Conservation (phyloP, 2,329 filamentous ascomycete genomes). For the Trichophaea hybrida region DNA sequence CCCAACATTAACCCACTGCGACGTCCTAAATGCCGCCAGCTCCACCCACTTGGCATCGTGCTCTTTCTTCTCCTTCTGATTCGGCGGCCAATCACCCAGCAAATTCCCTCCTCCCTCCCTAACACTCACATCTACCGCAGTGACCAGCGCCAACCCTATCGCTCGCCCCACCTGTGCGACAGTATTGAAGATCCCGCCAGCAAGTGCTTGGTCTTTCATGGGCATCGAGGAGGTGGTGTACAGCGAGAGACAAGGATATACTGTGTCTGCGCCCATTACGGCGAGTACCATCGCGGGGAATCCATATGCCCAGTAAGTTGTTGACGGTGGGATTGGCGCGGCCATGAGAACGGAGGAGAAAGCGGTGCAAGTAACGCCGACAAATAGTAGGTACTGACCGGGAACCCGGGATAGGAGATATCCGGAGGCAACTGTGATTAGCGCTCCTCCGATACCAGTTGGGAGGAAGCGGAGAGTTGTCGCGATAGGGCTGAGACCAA, state of each 20-base stretch:
- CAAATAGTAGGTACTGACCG: constrained; percentile 43
- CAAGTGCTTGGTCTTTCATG: constrained; percentile 49
- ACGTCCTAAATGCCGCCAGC: constrained; percentile 20
- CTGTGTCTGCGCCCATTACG: constrained; percentile 51
- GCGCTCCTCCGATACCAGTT: constrained; percentile 44
- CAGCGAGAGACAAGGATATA: constrained; percentile 50
- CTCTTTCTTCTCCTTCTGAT: not conserved
- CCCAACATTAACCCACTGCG: not conserved
- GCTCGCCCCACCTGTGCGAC: constrained; percentile 51
- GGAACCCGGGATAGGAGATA: constrained; percentile 44
- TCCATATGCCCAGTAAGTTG: constrained; percentile 53
- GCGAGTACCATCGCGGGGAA: constrained; percentile 51
- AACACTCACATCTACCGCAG: constrained; percentile 49
- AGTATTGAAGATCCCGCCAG: constrained; percentile 53
- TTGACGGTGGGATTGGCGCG: constrained; percentile 45
- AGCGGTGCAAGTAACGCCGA: constrained; percentile 43
- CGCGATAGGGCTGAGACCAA: constrained; percentile 46
- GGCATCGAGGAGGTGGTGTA: constrained; percentile 51
- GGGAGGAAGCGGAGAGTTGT: constrained; percentile 56
- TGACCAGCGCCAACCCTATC: constrained; percentile 50
- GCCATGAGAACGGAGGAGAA: constrained; percentile 48
- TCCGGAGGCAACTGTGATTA: constrained; percentile 44
- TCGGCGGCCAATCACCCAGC: constrained; percentile 29
- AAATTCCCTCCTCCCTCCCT: constrained; percentile 33
- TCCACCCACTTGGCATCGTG: constrained; percentile 16